Base-by-base conservation (phyloP, 2,329 filamentous ascomycete species). In the Paracorniculantispora psalliotae region DNA sequence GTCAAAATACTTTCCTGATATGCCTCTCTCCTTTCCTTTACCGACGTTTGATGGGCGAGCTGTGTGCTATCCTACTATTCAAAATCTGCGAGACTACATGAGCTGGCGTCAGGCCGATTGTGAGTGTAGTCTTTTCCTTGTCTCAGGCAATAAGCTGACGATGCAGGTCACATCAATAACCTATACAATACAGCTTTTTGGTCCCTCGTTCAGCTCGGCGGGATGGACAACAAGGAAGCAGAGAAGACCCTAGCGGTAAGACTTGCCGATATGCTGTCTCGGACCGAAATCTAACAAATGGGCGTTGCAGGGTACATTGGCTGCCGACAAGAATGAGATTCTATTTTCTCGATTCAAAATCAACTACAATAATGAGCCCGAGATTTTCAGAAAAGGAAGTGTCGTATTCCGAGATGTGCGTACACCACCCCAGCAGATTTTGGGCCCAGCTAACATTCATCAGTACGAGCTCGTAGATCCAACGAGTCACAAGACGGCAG, bases 111-210 rank as follows among this genome's bases (percentile, higher is more conserved):
- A 99, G 73, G 94, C 90, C 46, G 94, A 99, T 72, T 97, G 94
- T 94, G 71, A 72, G 87, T 74, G 15, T 4, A 8, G 7, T 25
- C 10, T 15, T n/a, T 15, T 28, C 5, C 9, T 2, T 13, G 25
- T 25, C n/a, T 5, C 6, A 8, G 12, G 2, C 8, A 25, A 15
- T 9, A 13, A 35, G 30, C 48, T 59, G n/a, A 59, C 15, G 2
- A 71, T 37, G 3, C 12, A 93, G 90, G 90, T 64, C 94, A 99
- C 71, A 96, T 99, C 67, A 99, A 99, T 73, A 99, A 99, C 68
- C 82, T 99, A 4, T 99, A 97, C 74, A 99, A 99, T 71, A 99
- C 94, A 0, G 91, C 91, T 0, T 97, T 97, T 72, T 99, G 94
- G 94, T 80, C 88, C 1, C 78, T 99, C 67, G 88, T 97, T 23